phyloP scores from a whole-genome alignment of 148 eudicot species.

The Rhododendron ferrugineum region DNA sequence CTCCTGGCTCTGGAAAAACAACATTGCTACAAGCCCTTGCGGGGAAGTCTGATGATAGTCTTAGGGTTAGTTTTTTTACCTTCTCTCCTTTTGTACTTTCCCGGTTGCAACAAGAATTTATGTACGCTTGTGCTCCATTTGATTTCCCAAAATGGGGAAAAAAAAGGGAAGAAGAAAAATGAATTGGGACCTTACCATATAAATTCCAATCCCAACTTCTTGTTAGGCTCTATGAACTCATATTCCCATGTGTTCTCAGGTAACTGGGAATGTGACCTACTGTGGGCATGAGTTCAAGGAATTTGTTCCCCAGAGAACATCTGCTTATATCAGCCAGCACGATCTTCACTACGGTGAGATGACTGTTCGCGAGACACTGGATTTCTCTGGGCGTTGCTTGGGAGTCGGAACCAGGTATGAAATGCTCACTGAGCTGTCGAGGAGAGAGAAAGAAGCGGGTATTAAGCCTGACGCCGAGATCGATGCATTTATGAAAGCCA shows the following conservation, averaged over 20 bases:
- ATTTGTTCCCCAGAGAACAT: slow-evolving; percentile 34
- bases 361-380: slow-evolving; percentile 36
- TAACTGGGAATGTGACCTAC: slow-evolving; percentile 28
- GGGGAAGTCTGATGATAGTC: slow-evolving; percentile 25
- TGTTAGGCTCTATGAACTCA: background rate
- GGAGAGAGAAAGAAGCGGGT: slow-evolving; percentile 24
- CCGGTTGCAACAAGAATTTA: background rate
- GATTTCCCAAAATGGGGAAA: background rate
- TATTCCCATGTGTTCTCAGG: slow-evolving; percentile 11
- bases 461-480: slow-evolving; percentile 30
- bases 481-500: slow-evolving; percentile 35
- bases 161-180: background rate
- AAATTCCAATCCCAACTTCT: background rate
- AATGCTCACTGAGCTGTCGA: slow-evolving; percentile 24
- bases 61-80: slow-evolving; percentile 16
- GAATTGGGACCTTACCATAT: background rate
- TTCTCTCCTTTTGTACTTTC: background rate
- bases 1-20: slow-evolving; percentile 39
- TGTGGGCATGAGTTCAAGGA: slow-evolving; percentile 32
- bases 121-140: background rate
- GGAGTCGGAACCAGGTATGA: slow-evolving; percentile 36
- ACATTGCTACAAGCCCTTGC: slow-evolving; percentile 33
- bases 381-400: slow-evolving; percentile 34
- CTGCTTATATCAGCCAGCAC: slow-evolving; percentile 36
- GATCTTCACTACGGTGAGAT: slow-evolving; percentile 38